A percentile compares a stretch with the other conserved stretches of the same genome.
phyloP scores from a whole-genome alignment of 2,329 filamentous ascomycete genomes.

The Curvularia eragrostidis region DNA sequence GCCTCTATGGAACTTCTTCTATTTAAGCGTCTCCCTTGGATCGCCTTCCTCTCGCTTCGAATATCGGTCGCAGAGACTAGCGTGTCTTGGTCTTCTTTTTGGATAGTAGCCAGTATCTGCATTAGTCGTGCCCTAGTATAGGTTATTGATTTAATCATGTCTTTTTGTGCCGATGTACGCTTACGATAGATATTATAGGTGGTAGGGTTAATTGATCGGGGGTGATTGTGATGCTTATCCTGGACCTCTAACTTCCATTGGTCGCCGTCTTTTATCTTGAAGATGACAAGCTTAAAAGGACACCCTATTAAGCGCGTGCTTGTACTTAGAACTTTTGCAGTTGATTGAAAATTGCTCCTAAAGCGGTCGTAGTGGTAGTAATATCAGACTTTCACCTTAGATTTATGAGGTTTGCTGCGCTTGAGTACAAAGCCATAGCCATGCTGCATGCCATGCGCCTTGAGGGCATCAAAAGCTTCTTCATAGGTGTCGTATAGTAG shows the following conservation, averaged over 20 bases:
- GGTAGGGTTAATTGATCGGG: not conserved
- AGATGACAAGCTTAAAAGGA: not conserved
- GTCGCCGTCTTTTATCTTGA: not conserved
- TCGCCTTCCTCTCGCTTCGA: not conserved
- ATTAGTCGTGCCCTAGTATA: not conserved
- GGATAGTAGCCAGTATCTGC: not conserved
- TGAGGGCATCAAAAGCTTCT: slow-evolving; percentile 22
- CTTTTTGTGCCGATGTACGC: not conserved
- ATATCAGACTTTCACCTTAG: not conserved
- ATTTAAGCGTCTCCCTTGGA: too few relatives aligned
- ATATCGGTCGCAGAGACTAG: too few relatives aligned
- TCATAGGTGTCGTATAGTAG: slow-evolving; percentile 18
- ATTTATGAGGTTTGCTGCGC: too few relatives aligned
- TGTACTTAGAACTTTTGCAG: not conserved
- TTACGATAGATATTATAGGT: not conserved
- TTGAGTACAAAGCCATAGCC: too few relatives aligned
- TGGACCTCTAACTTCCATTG: not conserved
- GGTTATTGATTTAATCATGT: not conserved
- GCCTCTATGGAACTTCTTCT: too few relatives aligned
- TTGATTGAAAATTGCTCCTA: not conserved
- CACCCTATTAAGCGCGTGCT: too few relatives aligned
- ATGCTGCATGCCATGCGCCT: slow-evolving; percentile 17
- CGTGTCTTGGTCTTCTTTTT: too few relatives aligned
- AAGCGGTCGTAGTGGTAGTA: not conserved
- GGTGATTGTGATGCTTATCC: not conserved